phyloP scores from a whole-genome alignment of 2,329 filamentous ascomycete genomes.

The Ciborinia camelliae region DNA sequence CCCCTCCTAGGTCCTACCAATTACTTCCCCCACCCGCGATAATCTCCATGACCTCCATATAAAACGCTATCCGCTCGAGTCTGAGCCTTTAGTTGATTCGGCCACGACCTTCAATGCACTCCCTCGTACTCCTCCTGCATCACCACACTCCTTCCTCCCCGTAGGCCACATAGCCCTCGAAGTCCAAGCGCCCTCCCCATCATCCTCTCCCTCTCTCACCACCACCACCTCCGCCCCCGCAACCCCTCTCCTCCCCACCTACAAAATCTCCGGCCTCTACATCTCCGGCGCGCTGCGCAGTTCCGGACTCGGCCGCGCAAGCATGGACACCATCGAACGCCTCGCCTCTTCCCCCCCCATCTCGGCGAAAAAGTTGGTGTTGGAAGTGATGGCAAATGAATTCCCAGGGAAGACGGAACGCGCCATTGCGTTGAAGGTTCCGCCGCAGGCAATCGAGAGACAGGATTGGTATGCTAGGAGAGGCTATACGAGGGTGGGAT shows the following conservation, averaged over 20 bases:
- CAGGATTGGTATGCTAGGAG: conserved; percentile 33
- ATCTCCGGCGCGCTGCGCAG: conserved; percentile 26
- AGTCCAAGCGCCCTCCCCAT: conserved; percentile 23
- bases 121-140: conserved; percentile 11
- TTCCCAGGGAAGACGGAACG: conserved; percentile 18
- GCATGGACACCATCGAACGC: conserved; percentile 31
- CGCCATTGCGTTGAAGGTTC: conserved; percentile 20
- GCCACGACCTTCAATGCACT: conserved; percentile 22
- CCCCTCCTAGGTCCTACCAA: neutral
- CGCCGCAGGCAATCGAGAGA: conserved; percentile 15
- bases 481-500: conserved; percentile 25
- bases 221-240: conserved; percentile 12
- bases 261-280: conserved; percentile 30
- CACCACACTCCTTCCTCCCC: conserved; percentile 26
- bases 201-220: conserved; percentile 29
- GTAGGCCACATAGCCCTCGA: conserved; percentile 33
- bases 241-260: conserved; percentile 18
- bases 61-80: conserved; percentile 25
- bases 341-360: conserved; percentile 26
- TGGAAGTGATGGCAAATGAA: conserved; percentile 25
- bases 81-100: conserved; percentile 24
- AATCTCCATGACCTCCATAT: conserved; percentile 20
- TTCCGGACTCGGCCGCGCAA: conserved; percentile 28
- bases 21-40: neutral
- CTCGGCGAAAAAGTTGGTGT: conserved; percentile 25